Percentiles rank a stretch among this genome's conserved stretches.
phyloP scores from a whole-genome alignment of 257 asterid species.

The Buddleja alternifolia region DNA sequence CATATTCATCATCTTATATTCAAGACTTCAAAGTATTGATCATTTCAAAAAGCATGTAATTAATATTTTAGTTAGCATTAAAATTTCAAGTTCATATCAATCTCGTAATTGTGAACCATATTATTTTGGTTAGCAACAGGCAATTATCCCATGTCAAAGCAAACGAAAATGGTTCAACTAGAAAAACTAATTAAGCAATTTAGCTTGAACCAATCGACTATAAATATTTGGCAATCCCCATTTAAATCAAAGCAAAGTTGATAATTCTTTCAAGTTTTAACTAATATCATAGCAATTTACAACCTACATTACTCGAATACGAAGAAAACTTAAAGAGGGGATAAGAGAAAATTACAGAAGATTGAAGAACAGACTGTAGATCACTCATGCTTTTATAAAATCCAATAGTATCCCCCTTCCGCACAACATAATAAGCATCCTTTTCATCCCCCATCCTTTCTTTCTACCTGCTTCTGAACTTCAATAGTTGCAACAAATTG shows the following conservation, averaged over 20 bases:
- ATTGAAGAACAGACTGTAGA: constrained; percentile 45
- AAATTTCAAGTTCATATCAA: background rate
- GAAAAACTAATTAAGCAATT: background rate
- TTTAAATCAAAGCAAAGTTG: background rate
- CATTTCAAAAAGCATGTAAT: background rate
- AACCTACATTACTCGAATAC: background rate
- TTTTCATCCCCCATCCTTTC: constrained; percentile 54
- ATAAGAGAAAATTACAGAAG: constrained; percentile 42
- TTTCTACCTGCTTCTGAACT: no score
- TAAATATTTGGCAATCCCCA: background rate
- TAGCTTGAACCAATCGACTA: background rate
- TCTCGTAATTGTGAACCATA: background rate
- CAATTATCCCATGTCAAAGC: background rate
- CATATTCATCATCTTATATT: no score
- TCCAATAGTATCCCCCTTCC: constrained; percentile 46
- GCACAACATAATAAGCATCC: constrained; percentile 54
- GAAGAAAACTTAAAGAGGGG: no score
- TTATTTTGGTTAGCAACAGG: background rate
- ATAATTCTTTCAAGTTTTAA: background rate
- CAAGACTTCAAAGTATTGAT: no score
- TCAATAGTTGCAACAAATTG: constrained; percentile 17
- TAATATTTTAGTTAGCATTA: background rate
- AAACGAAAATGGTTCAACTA: background rate
- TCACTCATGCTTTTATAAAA: constrained; percentile 57
- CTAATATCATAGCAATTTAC: background rate